A percentile compares a stretch with the other conserved stretches of the same genome.
Evolutionary conservation across 1,284 basidiomycete species (phyloP).

Genomic region (Vanrija sp.): DNA sequence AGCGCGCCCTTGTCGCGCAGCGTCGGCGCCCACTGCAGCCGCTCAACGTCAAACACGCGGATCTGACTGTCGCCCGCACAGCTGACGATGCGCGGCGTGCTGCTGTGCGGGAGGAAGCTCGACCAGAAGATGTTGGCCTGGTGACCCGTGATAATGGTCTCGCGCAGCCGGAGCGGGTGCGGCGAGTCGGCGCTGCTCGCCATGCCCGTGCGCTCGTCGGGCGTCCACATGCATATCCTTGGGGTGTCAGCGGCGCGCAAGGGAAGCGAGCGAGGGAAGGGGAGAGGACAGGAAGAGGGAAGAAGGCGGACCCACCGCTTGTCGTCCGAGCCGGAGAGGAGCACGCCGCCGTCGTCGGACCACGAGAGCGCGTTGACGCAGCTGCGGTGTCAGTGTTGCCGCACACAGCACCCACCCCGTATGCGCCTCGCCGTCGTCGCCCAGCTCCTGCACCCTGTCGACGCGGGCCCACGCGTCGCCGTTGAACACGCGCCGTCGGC

Average conservation of each 20-base stretch:
- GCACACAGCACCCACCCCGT: slow-evolving; percentile 25
- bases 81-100: slow-evolving; percentile 52
- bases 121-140: slow-evolving; percentile 81
- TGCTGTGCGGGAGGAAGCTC: slow-evolving; percentile 66
- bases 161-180: slow-evolving; percentile 60
- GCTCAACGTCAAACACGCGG: slow-evolving; percentile 72
- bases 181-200: slow-evolving; percentile 42
- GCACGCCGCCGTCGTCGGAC: slow-evolving; percentile 66
- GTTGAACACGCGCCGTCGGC: slow-evolving; percentile 1
- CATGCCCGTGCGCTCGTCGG: slow-evolving; percentile 43
- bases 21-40: slow-evolving; percentile 50
- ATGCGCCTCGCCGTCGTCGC: slow-evolving; percentile 29
- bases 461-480: slow-evolving; percentile 29
- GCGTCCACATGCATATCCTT: slow-evolving; percentile 67
- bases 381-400: slow-evolving; percentile 6
- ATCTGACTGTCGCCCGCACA: slow-evolving; percentile 77
- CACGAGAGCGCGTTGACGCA: slow-evolving; percentile 84
- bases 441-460: slow-evolving; percentile 41
- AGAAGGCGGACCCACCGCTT: slow-evolving; percentile 58
- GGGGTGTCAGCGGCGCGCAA: slow-evolving; percentile 10
- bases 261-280: background rate
- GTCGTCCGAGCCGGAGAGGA: slow-evolving; percentile 80
- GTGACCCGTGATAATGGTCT: slow-evolving; percentile 71
- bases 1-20: slow-evolving; percentile 11
- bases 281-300: background rate